phyloP scores from a whole-genome alignment of 1,139 yeast species.

The Debaryomyces robertsiae region DNA sequence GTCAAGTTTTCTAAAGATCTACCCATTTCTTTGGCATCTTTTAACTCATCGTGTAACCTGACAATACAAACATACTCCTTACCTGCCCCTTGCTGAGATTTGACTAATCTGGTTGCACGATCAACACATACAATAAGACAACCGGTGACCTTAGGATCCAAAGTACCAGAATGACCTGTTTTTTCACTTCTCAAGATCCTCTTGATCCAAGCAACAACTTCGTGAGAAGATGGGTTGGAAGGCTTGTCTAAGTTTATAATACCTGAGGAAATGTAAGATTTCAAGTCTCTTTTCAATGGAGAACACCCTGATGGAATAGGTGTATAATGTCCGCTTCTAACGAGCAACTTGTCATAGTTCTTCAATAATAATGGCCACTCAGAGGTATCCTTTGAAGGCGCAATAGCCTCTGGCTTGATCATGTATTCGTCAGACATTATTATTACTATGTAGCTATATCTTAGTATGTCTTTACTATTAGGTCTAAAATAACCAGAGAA shows the following conservation, averaged over 20 bases:
- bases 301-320: conserved; percentile 96
- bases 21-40: conserved; percentile 87
- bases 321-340: conserved; percentile 94
- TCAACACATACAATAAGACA: conserved; percentile 97
- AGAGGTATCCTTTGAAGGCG: conserved; percentile 82
- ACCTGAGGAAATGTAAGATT: conserved; percentile 89
- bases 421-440: conserved; percentile 65
- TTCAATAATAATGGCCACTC: conserved; percentile 95
- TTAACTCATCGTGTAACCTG: conserved; percentile 89
- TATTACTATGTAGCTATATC: conserved; percentile 5
- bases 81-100: conserved; percentile 99
- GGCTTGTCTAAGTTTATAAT: conserved; percentile 97
- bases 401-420: conserved; percentile 87
- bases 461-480: conserved; percentile 5
- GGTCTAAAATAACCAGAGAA: conserved; percentile 6
- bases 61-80: conserved; percentile 98
- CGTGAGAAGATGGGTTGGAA: conserved; percentile 96
- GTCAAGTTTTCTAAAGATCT: conserved; percentile 91
- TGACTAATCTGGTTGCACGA: conserved; percentile 96
- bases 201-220: conserved; percentile 99
- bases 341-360: conserved; percentile 90
- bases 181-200: conserved; percentile 93
- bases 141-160: conserved; percentile 98
- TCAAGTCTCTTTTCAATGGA: conserved; percentile 91
- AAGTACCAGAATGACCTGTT: conserved; percentile 98